Conservation (phyloP, 2,329 filamentous ascomycete genomes). For the Sporothrix globosa region DNA sequence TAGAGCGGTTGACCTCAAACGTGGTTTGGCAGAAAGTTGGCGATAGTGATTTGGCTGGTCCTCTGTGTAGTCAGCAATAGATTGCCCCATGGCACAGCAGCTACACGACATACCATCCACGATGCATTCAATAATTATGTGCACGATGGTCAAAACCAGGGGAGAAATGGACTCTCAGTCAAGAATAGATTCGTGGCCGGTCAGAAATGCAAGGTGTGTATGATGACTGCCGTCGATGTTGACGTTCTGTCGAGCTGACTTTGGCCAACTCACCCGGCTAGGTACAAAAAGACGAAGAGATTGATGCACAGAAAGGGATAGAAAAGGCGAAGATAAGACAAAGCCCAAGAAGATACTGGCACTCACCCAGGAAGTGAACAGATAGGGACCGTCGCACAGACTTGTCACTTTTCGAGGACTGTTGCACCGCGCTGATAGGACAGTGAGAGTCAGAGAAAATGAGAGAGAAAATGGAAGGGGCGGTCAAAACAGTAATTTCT, state of each 20-base stretch:
- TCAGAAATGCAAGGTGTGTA: neutral
- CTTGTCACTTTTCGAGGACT: slow-evolving; percentile 18
- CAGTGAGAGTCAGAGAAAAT: neutral
- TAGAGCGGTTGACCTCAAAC: neutral
- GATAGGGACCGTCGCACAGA: slow-evolving; percentile 7
- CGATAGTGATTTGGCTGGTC: neutral
- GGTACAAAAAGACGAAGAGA: too few species aligned
- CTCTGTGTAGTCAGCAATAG: neutral
- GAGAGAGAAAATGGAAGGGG: neutral
- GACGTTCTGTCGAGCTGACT: neutral
- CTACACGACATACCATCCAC: neutral
- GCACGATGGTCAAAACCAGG: neutral
- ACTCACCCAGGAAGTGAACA: neutral
- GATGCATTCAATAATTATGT: neutral
- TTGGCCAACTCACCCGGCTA: too few species aligned
- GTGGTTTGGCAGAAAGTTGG: neutral
- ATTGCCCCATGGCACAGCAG: neutral
- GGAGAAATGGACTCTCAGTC: too few species aligned
- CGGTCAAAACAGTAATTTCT: neutral
- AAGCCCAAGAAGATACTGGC: neutral
- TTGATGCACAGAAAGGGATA: neutral
- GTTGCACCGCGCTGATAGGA: neutral
- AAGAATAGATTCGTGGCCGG: too few species aligned
- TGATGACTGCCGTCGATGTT: neutral
- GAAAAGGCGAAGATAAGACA: neutral